Percentiles rank a stretch among this genome's conserved stretches.
Evolutionary conservation across 257 asterid species (phyloP).

Genomic region (Plantago major): DNA sequence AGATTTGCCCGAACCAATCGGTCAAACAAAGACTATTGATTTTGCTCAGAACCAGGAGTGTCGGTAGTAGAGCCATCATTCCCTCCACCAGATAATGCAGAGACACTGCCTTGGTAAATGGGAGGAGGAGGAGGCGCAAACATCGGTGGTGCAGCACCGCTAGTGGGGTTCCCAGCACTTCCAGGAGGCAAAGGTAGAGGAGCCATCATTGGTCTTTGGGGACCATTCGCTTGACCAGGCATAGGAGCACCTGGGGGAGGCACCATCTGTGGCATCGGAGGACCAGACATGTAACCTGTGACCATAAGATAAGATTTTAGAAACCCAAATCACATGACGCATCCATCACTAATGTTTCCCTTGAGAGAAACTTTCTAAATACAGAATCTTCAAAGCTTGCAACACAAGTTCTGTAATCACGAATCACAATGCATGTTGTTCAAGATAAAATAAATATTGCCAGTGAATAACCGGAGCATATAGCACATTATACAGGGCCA

Average conservation of each 20-base stretch:
- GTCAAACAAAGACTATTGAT: conserved; percentile 23
- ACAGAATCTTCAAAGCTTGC: too few relatives aligned
- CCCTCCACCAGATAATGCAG: conserved; percentile 39
- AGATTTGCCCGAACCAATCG: too few relatives aligned
- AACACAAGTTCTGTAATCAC: too few relatives aligned
- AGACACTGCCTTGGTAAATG: conserved; percentile 46
- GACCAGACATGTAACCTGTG: conserved; percentile 51
- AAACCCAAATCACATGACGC: neutral
- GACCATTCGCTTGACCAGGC: conserved; percentile 65
- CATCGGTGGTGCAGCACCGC: conserved; percentile 38
- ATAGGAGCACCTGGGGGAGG: conserved; percentile 64
- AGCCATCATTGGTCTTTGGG: conserved; percentile 51
- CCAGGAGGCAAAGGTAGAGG: conserved; percentile 57
- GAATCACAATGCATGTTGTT: too few relatives aligned
- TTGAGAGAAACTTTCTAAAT: too few relatives aligned
- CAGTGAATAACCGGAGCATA: too few relatives aligned
- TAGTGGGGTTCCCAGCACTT: conserved; percentile 43
- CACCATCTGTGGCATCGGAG: conserved; percentile 52
- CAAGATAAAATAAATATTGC: too few relatives aligned
- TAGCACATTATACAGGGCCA: too few relatives aligned
- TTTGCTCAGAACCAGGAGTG: conserved; percentile 37
- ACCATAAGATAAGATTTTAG: neutral
- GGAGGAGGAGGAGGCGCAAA: conserved; percentile 54
- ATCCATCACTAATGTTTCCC: neutral
- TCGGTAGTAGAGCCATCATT: conserved; percentile 38